Evolutionary conservation across 192 early-diverging fungal genomes (phyloP), one percentile per base, ranked within the genome.

Genomic region (Physocladia obscura): DNA sequence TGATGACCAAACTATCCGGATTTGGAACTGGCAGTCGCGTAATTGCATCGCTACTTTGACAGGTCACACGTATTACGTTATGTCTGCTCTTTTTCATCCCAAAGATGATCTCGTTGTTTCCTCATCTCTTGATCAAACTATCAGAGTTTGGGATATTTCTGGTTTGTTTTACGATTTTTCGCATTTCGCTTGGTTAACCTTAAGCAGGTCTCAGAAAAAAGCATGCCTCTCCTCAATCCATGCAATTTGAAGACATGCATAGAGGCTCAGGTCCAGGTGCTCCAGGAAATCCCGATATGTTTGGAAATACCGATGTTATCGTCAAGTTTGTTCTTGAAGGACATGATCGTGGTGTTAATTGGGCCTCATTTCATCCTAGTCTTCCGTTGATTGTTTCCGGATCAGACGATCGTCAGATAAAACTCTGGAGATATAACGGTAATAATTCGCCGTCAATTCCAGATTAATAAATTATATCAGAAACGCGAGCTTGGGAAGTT

Each of bases 11-110:
- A 98, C 97, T 4, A 95, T 98, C 69, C 92, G 97, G 54, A 98
- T 99, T 60, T 99, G 97, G 97, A 99, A 99, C 84, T 99, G 97
- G 97, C 97, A 99, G 78, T 96, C 93, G 32, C 84, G 96, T 57
- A 96, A 89, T 76, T 98, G 95, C 71, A 97, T 99, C 67, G 94
- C 94, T 30, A 94, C 97, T 51, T 81, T 99, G 35, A 96, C 97
- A 0, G 97, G 97, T 3, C 97, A 99, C 79, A 96, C 94, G 70
- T 95, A 99, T 81, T 99, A 98, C 75, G 95, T 98, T 21, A 99
- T 98, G 96, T 91, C 89, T 48, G 96, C 96, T 2, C 89, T 94
- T 81, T 99, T 99, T 85, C 97, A 99, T 74, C 96, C 95, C 11
- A 95, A 94, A 62, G 94, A 98, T 26, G 97, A 99, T 67, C 80